Evolutionary conservation across 2,329 filamentous ascomycete species (phyloP).

Genomic region (Diaporthe sp.): DNA sequence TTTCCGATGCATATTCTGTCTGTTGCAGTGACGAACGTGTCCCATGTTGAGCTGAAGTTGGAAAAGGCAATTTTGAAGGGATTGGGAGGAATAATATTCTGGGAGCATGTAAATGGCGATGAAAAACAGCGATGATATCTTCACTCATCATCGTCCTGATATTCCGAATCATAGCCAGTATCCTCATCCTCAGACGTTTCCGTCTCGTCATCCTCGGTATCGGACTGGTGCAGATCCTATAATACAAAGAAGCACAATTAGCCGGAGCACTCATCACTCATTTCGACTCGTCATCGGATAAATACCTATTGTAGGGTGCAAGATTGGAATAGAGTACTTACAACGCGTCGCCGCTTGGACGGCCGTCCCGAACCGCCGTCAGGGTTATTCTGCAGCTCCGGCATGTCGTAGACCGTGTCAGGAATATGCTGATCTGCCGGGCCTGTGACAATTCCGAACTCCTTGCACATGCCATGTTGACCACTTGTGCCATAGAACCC

Average conservation of each 20-base stretch:
- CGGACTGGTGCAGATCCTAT: background rate
- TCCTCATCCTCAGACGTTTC: constrained; percentile 12
- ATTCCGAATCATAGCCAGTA: background rate
- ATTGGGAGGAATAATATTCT: too few relatives aligned
- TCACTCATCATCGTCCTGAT: background rate
- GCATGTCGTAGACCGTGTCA: constrained; percentile 51
- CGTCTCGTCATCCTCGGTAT: constrained; percentile 3
- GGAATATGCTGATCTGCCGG: constrained; percentile 52
- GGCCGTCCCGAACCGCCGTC: background rate
- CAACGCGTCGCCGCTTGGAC: constrained; percentile 3
- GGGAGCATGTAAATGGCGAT: too few relatives aligned
- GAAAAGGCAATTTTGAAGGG: too few relatives aligned
- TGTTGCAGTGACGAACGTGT: too few relatives aligned
- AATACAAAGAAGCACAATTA: background rate
- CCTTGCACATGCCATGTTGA: constrained; percentile 41
- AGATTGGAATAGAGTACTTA: background rate
- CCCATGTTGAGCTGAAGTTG: too few relatives aligned
- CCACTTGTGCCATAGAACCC: constrained; percentile 56
- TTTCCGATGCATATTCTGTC: too few relatives aligned
- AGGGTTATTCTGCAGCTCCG: constrained; percentile 51
- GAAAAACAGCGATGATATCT: background rate
- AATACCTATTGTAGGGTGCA: background rate
- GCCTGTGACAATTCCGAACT: constrained; percentile 61
- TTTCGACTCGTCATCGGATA: background rate
- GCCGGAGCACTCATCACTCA: background rate